These are phyloP conservation scores for Kalmanozyma brasiliensis DNA, from an alignment of 1,284 basidiomycete species.

Conservation along the genomic window DNA sequence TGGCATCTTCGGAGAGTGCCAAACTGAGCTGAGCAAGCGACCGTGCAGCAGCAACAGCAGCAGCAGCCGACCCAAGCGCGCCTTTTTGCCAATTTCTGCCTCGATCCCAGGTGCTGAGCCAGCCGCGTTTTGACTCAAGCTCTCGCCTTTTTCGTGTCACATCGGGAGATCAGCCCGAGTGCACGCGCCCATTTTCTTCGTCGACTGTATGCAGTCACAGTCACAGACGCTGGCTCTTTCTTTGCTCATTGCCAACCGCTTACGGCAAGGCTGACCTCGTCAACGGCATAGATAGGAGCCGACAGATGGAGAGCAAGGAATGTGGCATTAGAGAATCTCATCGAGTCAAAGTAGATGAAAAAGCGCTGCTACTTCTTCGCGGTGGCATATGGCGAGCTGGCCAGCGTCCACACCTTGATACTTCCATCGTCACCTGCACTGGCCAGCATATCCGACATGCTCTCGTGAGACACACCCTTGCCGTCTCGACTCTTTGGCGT, in stretches of 20 bases:
- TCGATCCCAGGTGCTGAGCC: background rate
- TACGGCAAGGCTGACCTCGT: background rate
- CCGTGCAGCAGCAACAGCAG: too few species aligned
- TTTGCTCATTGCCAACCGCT: too few species aligned
- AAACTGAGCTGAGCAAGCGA: background rate
- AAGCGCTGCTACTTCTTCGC: background rate
- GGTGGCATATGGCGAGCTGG: constrained; percentile 25
- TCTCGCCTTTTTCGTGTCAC: background rate
- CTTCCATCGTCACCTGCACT: constrained; percentile 83
- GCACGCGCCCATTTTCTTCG: background rate
- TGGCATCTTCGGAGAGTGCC: background rate
- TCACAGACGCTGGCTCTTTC: too few species aligned
- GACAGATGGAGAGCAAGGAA: too few species aligned
- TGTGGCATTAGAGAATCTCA: constrained; percentile 13
- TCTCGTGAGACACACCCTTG: constrained; percentile 7
- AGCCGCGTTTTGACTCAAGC: background rate
- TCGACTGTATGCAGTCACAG: too few species aligned
- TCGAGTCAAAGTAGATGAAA: background rate
- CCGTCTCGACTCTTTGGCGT: constrained; percentile 49
- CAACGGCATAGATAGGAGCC: too few species aligned
- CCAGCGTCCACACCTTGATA: constrained; percentile 75
- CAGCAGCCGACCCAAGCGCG: background rate
- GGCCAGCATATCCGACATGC: constrained; percentile 74
- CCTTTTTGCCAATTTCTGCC: background rate
- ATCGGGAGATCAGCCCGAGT: constrained; percentile 4